These are phyloP conservation scores for Emmonsiellopsis sp. DNA, from an alignment of 2,329 filamentous ascomycete species.

Conservation along the genomic window DNA sequence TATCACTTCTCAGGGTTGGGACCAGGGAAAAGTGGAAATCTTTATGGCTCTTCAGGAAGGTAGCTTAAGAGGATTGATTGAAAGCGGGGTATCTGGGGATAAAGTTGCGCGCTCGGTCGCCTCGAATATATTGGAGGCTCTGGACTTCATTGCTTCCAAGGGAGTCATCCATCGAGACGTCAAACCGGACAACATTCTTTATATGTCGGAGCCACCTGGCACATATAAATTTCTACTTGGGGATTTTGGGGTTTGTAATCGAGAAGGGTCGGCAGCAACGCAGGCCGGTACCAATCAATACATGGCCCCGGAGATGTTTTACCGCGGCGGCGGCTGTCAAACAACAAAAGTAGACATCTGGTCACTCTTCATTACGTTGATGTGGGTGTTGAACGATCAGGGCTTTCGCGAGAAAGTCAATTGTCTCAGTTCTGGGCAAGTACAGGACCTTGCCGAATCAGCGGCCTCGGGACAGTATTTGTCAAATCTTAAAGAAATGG, in stretches of 20 bases:
- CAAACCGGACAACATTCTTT: conserved; percentile 13
- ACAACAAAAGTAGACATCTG: conserved; percentile 17
- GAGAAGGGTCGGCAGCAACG: not conserved
- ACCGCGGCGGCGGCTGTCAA: conserved; percentile 1
- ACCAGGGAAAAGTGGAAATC: conserved; percentile 8
- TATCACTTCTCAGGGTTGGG: conserved; percentile 3
- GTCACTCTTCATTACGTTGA: conserved; percentile 18
- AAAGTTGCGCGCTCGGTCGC: too few relatives aligned
- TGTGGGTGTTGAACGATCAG: conserved; percentile 11
- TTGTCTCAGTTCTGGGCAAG: too few relatives aligned
- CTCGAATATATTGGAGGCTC: not conserved
- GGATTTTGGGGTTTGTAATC: conserved; percentile 11
- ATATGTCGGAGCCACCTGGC: not conserved
- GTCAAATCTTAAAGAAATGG: not conserved
- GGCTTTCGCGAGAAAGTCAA: conserved; percentile 4
- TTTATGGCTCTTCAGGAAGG: conserved; percentile 12
- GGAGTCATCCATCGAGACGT: conserved; percentile 11
- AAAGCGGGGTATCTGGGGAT: conserved; percentile 2
- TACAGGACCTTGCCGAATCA: too few relatives aligned
- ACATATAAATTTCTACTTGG: conserved; percentile 13
- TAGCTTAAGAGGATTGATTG: conserved; percentile 13
- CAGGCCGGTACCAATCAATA: conserved; percentile 2
- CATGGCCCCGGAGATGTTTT: conserved; percentile 13
- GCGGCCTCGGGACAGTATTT: too few relatives aligned
- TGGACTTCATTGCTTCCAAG: conserved; percentile 12